Percentiles rank a stretch among this genome's conserved stretches.
Conservation (phyloP, 2,329 filamentous ascomycete genomes). For the Fragosphaeria purpurea region DNA sequence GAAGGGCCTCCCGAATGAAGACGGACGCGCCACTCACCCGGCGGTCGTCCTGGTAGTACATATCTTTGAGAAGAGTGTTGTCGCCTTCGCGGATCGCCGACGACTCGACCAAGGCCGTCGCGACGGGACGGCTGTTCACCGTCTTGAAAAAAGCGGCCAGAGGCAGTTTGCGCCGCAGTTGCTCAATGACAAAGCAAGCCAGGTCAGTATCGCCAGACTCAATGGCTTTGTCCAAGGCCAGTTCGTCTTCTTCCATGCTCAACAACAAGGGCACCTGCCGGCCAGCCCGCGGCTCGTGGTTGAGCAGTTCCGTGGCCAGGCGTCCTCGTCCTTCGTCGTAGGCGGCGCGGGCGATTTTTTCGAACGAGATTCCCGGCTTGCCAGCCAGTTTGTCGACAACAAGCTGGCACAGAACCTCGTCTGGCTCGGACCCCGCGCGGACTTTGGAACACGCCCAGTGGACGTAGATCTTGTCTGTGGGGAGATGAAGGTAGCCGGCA, state of each 20-base stretch:
- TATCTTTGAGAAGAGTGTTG: constrained; percentile 78
- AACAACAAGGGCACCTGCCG: constrained; percentile 89
- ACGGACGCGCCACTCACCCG: constrained; percentile 80
- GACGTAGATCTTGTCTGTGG: constrained; percentile 84
- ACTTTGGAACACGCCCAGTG: constrained; percentile 97
- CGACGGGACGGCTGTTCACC: constrained; percentile 75
- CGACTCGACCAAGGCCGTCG: constrained; percentile 81
- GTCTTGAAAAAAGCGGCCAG: constrained; percentile 86
- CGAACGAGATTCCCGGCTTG: constrained; percentile 89
- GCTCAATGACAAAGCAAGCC: constrained; percentile 77
- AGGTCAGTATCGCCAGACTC: constrained; percentile 93
- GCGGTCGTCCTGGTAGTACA: constrained; percentile 96
- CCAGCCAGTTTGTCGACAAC: constrained; percentile 81
- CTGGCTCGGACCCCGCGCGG: constrained; percentile 70
- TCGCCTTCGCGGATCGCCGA: constrained; percentile 60
- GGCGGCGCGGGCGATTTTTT: constrained; percentile 82
- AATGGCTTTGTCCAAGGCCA: constrained; percentile 92
- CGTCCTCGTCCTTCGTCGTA: constrained; percentile 86
- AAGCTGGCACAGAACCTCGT: constrained; percentile 75
- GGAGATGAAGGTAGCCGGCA: constrained; percentile 75
- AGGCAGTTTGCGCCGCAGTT: constrained; percentile 82
- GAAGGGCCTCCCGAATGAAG: constrained; percentile 73
- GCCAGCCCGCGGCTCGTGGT: constrained; percentile 89
- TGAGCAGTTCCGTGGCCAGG: constrained; percentile 83
- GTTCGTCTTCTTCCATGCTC: constrained; percentile 90